Base-by-base conservation (phyloP, 352 stramenopile species). In the Discostella stelligera region DNA sequence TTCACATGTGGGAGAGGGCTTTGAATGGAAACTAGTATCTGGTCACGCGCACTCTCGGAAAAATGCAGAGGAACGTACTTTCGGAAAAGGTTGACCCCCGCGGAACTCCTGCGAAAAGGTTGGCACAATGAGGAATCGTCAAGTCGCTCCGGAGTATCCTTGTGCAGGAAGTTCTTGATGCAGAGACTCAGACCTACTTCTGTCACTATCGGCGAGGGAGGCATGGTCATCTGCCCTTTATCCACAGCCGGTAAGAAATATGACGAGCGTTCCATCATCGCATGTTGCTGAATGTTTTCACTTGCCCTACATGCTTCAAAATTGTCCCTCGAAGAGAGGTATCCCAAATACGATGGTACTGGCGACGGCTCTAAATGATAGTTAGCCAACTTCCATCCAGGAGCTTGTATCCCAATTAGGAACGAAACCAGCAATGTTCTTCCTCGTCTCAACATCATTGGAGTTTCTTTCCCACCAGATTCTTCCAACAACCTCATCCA, bases 111-210 rank as follows among this genome's bases (percentile, higher is more conserved):
- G 11, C 20, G 37, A 25, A 44, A 55, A 59, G 23, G 27, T 8
- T 16, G 44, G 18, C 10, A 5, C n/a, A n/a, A n/a, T n/a, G n/a
- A n/a, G n/a, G n/a, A n/a, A 53, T 16, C 39, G 25, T 59, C 27
- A 32, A 32, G 27, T 44, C 66, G 48, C 13, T 70, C 25, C 27
- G 37, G 14, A 18, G 18, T 11, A 20, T 67, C 56, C 27, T 64
- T 68, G 20, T 74, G 54, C 21, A 83, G 49, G 50, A 74, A 69
- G 27, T 83, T 78, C 21, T 50, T 59, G 0, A 83, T 49, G 41
- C 75, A 83, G 13, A 69, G 23, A 44, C 63, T 76, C 6, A 83
- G 60, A 44, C 75, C 75, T 30, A 83, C 61, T 63, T 83, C 75
- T 14, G 75, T 78, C 2, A 83, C 65, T n/a, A 78, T 59, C 7